Evolutionary conservation across 805 yeast species (phyloP).

Genomic region (Saccharomyces kudriavzevii): DNA sequence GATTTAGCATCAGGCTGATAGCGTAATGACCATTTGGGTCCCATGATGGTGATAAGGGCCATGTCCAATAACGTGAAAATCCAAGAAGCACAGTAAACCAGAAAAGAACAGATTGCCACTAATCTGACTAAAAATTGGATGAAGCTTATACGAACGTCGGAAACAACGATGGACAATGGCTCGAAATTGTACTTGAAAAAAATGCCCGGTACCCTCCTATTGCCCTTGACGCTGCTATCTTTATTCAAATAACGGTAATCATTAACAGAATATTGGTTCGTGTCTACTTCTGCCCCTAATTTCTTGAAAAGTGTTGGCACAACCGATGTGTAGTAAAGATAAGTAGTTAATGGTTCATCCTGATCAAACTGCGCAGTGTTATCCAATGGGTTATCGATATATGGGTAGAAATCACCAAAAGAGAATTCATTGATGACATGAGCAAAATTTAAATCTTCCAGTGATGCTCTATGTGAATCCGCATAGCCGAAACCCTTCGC

Average conservation of each 20-base stretch:
- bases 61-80: slow-evolving; percentile 49
- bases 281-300: slow-evolving; percentile 63
- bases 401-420: slow-evolving; percentile 85
- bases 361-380: slow-evolving; percentile 51
- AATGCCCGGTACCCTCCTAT: slow-evolving; percentile 57
- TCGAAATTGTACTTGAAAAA: slow-evolving; percentile 82
- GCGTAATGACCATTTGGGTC: slow-evolving; percentile 43
- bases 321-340: slow-evolving; percentile 62
- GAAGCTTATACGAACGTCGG: slow-evolving; percentile 69
- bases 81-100: slow-evolving; percentile 64
- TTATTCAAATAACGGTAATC: slow-evolving; percentile 34
- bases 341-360: slow-evolving; percentile 40
- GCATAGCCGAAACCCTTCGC: slow-evolving; percentile 63
- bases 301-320: slow-evolving; percentile 75
- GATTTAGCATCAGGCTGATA: slow-evolving; percentile 24
- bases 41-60: slow-evolving; percentile 43
- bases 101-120: slow-evolving; percentile 77
- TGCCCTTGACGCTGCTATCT: slow-evolving; percentile 4
- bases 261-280: slow-evolving; percentile 78
- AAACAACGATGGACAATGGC: slow-evolving; percentile 63
- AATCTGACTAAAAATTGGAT: slow-evolving; percentile 67
- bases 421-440: slow-evolving; percentile 83
- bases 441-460: slow-evolving; percentile 61
- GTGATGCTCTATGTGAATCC: slow-evolving; percentile 35
- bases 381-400: slow-evolving; percentile 81